Percentiles rank a stretch among this genome's conserved stretches.
Evolutionary conservation across 2,329 filamentous ascomycete genomes (phyloP).

Genomic region (Penicillium sp.): DNA sequence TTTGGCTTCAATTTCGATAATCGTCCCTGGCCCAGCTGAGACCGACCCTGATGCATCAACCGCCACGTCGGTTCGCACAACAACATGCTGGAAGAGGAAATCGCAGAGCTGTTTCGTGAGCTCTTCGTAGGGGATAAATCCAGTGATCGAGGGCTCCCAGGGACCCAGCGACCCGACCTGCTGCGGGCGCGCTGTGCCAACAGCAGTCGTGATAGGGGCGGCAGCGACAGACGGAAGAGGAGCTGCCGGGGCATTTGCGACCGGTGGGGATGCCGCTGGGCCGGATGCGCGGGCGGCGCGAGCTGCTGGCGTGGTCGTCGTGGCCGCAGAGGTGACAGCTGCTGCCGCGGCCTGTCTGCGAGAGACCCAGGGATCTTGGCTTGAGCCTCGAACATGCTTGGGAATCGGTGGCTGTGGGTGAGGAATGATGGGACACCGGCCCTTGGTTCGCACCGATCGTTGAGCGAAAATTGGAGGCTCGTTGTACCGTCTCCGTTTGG

Average conservation of each 20-base stretch:
- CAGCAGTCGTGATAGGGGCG: not conserved
- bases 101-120: constrained; percentile 71
- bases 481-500: constrained; percentile 47
- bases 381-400: constrained; percentile 25
- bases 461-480: constrained; percentile 50
- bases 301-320: not conserved
- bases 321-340: constrained; percentile 9
- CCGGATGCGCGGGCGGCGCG: constrained; percentile 14
- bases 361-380: constrained; percentile 18
- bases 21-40: constrained; percentile 58
- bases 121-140: constrained; percentile 65
- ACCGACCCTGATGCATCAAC: constrained; percentile 51
- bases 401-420: constrained; percentile 30
- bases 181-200: not conserved
- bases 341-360: constrained; percentile 19
- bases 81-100: constrained; percentile 68
- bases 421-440: constrained; percentile 38
- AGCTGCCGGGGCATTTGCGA: constrained; percentile 26
- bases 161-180: constrained; percentile 29
- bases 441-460: constrained; percentile 38
- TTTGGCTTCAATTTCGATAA: constrained; percentile 92
- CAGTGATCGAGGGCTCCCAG: constrained; percentile 59
- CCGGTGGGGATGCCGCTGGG: constrained; percentile 12
- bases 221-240: constrained; percentile 10
- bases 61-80: constrained; percentile 58